Evolutionary conservation across 2,329 filamentous ascomycete species (phyloP).

Genomic region (Fusarium gaditjirri): DNA sequence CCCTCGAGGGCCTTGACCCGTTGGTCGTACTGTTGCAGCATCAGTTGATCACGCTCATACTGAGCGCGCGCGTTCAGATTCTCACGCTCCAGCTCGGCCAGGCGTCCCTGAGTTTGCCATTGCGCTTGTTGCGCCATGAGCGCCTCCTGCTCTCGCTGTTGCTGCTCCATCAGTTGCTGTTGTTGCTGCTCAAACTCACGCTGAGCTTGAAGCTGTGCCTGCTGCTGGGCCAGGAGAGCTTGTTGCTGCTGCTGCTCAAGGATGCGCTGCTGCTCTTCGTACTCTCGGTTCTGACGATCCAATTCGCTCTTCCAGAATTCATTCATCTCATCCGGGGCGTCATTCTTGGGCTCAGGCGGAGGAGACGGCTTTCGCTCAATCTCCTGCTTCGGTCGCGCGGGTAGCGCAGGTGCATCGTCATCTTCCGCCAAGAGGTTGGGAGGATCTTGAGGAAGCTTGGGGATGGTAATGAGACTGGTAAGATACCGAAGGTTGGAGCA

Average conservation of each 20-base stretch:
- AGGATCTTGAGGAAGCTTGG: conserved; percentile 93
- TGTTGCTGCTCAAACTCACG: conserved; percentile 98
- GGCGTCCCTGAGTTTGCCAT: conserved; percentile 93
- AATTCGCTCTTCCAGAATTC: conserved; percentile 98
- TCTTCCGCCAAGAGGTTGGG: conserved; percentile 90
- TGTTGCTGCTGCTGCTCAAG: conserved; percentile 88
- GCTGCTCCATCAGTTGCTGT: conserved; percentile 85
- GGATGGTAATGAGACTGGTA: conserved; percentile 94
- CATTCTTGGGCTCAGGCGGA: conserved; percentile 71
- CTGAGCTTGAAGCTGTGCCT: conserved; percentile 86
- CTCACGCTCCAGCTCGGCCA: conserved; percentile 94
- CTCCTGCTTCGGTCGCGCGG: conserved; percentile 80
- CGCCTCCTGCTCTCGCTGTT: conserved; percentile 89
- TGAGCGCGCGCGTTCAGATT: conserved; percentile 94
- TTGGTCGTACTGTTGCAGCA: conserved; percentile 96
- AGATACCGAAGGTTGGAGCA: conserved; percentile 97
- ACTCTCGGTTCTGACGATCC: conserved; percentile 90
- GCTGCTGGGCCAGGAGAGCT: conserved; percentile 82
- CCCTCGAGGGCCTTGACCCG: conserved; percentile 92
- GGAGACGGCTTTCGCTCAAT: conserved; percentile 76
- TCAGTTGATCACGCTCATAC: conserved; percentile 95
- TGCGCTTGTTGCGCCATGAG: conserved; percentile 88
- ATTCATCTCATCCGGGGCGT: conserved; percentile 93
- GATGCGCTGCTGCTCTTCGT: conserved; percentile 91
- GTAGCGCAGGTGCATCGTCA: conserved; percentile 83